These are phyloP conservation scores for Gigaspora rosea DNA, from an alignment of 192 early-diverging fungal species.

Conservation along the genomic window DNA sequence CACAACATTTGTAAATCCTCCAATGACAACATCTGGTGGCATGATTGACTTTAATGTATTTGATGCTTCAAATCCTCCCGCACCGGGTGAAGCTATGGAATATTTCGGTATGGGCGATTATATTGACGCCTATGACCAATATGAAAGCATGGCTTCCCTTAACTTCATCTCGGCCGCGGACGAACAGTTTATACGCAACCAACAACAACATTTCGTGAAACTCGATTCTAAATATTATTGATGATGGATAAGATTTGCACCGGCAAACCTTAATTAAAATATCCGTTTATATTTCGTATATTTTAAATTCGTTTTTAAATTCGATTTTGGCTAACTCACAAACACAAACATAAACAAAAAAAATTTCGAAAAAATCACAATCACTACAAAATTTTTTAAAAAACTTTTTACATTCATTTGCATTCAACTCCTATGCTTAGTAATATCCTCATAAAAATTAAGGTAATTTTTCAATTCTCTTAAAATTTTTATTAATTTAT, in stretches of 20 bases:
- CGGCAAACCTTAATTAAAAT: not conserved
- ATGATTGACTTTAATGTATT: constrained; percentile 23
- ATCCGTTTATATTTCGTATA: not conserved
- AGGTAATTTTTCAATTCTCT: not conserved
- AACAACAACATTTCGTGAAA: constrained; percentile 13
- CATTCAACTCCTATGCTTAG: not conserved
- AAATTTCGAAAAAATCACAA: constrained; percentile 13
- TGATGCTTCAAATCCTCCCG: not conserved
- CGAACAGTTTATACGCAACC: constrained; percentile 2
- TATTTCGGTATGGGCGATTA: not conserved
- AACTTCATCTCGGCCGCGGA: not conserved
- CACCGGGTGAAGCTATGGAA: not conserved
- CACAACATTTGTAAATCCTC: not conserved
- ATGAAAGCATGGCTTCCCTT: constrained; percentile 11
- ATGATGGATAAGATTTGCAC: not conserved
- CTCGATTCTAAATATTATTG: not conserved
- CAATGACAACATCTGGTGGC: constrained; percentile 2
- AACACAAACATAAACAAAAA: constrained; percentile 22
- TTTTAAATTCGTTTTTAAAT: not conserved
- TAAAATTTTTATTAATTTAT: too few relatives aligned
- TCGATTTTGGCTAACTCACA: not conserved
- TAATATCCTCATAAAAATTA: not conserved
- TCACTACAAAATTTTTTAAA: not conserved
- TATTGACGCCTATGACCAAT: not conserved
- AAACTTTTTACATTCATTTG: not conserved